Percentiles rank a stretch among this genome's conserved stretches.
phyloP scores from a whole-genome alignment of 768 basidiomycete genomes.

The Suillus paluster region DNA sequence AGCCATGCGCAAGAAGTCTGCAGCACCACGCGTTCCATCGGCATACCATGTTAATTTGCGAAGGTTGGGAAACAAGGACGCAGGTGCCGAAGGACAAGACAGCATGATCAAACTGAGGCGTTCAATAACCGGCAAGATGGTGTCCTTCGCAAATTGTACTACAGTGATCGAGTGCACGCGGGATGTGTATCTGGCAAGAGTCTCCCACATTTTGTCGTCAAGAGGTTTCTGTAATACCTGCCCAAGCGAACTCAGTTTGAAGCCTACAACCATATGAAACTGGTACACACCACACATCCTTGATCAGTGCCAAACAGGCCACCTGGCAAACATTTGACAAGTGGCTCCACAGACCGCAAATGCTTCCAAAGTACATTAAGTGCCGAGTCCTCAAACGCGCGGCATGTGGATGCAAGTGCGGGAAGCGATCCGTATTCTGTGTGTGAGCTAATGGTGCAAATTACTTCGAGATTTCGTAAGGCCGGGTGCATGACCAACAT shows the following conservation, averaged over 20 bases:
- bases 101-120: slow-evolving; percentile 12
- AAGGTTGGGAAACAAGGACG: slow-evolving; percentile 26
- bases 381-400: neutral
- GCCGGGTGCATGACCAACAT: neutral
- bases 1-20: slow-evolving; percentile 25
- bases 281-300: neutral
- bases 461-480: neutral
- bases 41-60: slow-evolving; percentile 26
- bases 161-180: neutral
- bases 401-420: neutral
- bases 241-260: neutral
- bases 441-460: neutral
- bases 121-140: neutral
- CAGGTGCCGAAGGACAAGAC: slow-evolving; percentile 17
- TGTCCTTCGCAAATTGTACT: neutral
- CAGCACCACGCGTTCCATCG: slow-evolving; percentile 19
- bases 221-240: neutral
- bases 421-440: neutral
- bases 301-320: neutral
- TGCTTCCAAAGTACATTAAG: neutral
- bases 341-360: neutral
- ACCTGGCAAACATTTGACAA: neutral
- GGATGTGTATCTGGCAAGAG: neutral
- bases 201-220: neutral
- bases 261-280: neutral